phyloP scores from a whole-genome alignment of 108 stramenopile genomes.

The Cyclostephanos tholiformis region DNA sequence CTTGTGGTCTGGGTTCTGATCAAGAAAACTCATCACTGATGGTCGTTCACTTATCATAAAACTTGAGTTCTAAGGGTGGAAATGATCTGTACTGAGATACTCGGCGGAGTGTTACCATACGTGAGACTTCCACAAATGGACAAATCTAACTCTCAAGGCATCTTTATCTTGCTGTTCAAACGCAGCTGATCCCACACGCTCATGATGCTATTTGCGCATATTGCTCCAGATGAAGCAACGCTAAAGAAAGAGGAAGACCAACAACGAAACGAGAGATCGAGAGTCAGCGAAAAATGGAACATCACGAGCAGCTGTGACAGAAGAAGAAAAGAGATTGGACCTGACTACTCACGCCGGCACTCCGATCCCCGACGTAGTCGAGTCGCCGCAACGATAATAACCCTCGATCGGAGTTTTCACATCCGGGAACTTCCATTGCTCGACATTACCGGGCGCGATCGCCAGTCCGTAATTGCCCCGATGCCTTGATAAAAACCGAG shows the following conservation, averaged over 20 bases:
- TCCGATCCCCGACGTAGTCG: conserved; percentile 70
- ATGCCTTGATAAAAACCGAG: conserved; percentile 71
- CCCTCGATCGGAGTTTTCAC: conserved; percentile 53
- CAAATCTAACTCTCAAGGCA: conserved; percentile 45
- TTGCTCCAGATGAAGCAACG: conserved; percentile 64
- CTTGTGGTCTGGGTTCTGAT: too few relatives aligned
- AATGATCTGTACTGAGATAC: too few relatives aligned
- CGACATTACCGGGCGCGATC: conserved; percentile 39
- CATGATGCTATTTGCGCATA: conserved; percentile 56
- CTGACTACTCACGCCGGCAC: conserved; percentile 56
- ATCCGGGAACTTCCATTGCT: conserved; percentile 48
- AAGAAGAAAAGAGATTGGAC: neutral
- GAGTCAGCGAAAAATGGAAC: too few relatives aligned
- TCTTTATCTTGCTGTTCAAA: conserved; percentile 52
- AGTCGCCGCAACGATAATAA: conserved; percentile 64
- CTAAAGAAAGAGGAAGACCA: neutral
- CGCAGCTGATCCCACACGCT: conserved; percentile 52
- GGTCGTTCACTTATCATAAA: too few relatives aligned
- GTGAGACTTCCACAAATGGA: too few relatives aligned
- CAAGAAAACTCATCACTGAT: too few relatives aligned
- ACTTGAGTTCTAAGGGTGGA: too few relatives aligned
- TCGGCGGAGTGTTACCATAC: too few relatives aligned
- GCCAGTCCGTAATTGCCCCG: conserved; percentile 55
- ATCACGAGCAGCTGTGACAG: too few relatives aligned
- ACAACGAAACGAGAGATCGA: too few relatives aligned